Conservation (phyloP, 345 rosid species). For the Citrus unshiu region DNA sequence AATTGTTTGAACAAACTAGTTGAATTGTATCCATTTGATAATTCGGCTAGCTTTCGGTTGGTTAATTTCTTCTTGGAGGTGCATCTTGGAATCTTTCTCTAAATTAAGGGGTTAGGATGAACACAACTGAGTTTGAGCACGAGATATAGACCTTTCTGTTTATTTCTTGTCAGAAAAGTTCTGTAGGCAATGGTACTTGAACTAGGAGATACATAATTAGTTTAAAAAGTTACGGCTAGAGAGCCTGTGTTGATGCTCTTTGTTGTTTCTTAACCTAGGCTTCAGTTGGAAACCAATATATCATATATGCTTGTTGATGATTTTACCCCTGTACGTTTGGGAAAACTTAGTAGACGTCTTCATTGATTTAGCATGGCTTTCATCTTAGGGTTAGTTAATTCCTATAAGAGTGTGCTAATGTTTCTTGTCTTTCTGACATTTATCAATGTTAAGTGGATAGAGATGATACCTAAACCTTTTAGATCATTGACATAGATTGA, state of each 20-base stretch:
- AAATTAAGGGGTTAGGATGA: background rate
- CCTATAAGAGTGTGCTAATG: background rate
- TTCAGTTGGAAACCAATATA: background rate
- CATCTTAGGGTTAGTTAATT: background rate
- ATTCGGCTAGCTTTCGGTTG: background rate
- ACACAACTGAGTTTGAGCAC: background rate
- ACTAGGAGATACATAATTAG: background rate
- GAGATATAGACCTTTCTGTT: background rate
- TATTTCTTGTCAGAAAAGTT: background rate
- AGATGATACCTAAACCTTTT: background rate
- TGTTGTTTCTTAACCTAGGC: background rate
- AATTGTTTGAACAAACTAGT: background rate
- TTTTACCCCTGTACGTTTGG: background rate
- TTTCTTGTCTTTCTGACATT: background rate
- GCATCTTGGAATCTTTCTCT: background rate
- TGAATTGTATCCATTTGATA: no score
- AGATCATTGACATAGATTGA: background rate
- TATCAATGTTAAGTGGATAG: background rate
- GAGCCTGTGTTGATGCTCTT: background rate
- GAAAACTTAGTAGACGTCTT: background rate
- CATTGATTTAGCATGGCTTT: background rate
- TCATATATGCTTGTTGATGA: background rate
- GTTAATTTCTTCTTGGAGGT: background rate
- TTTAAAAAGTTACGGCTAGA: background rate
- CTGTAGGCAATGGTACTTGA: background rate